Evolutionary conservation across 805 yeast species (phyloP).

Genomic region (Wickerhamomyces bisporus): DNA sequence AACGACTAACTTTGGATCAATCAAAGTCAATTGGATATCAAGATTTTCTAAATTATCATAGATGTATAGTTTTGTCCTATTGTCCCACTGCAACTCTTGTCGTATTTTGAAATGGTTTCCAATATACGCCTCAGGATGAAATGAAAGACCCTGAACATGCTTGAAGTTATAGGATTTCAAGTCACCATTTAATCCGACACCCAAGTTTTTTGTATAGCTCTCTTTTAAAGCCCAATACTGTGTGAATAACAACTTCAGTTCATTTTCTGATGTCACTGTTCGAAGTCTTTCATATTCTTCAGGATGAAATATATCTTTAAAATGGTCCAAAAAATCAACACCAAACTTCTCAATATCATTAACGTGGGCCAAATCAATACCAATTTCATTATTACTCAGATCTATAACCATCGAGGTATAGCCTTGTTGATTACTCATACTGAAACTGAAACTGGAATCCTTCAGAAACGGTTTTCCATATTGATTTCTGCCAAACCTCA

Average conservation of each 20-base stretch:
- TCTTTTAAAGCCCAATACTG: constrained; percentile 79
- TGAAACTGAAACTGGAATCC: constrained; percentile 37
- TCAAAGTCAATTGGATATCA: constrained; percentile 20
- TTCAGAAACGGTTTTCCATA: constrained; percentile 55
- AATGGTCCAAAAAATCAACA: constrained; percentile 30
- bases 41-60: constrained; percentile 5
- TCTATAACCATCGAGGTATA: constrained; percentile 40
- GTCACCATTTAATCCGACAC: constrained; percentile 48
- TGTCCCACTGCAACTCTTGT: constrained; percentile 2
- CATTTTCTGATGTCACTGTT: constrained; percentile 4
- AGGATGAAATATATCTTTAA: constrained; percentile 36
- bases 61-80: constrained; percentile 2
- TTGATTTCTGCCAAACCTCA: constrained; percentile 28
- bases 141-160: constrained; percentile 3
- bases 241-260: constrained; percentile 36
- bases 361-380: constrained; percentile 43
- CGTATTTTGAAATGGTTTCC: not conserved
- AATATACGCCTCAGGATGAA: too few relatives aligned
- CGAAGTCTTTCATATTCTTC: constrained; percentile 31
- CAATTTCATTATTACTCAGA: constrained; percentile 27
- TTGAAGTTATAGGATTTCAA: constrained; percentile 26
- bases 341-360: constrained; percentile 21
- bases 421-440: constrained; percentile 54
- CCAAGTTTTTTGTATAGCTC: constrained; percentile 62
- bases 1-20: constrained; percentile 10